Evolutionary conservation across 495 filamentous ascomycete species (phyloP).

Genomic region (Lindgomyces ingoldianus): DNA sequence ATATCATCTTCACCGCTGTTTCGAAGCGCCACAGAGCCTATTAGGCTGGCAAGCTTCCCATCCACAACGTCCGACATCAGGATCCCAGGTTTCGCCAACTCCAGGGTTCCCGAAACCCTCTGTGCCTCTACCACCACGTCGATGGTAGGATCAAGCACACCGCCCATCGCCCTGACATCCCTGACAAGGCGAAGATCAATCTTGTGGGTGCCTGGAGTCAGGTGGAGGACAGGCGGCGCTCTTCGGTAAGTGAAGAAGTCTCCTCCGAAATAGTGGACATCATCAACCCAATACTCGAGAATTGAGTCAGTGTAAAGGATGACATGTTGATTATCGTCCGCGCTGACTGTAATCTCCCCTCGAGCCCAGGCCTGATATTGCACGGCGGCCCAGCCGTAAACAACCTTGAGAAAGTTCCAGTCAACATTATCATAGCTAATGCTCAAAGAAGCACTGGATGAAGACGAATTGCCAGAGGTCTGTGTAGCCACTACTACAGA

Average conservation of each 20-base stretch:
- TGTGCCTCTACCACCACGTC: constrained; percentile 45
- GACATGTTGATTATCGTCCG: constrained; percentile 39
- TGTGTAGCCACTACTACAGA: constrained; percentile 38
- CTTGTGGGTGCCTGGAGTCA: constrained; percentile 53
- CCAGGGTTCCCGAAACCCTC: constrained; percentile 24
- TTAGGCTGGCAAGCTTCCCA: constrained; percentile 49
- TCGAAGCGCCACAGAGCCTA: constrained; percentile 53
- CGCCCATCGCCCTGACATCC: constrained; percentile 58
- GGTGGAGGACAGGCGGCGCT: constrained; percentile 52
- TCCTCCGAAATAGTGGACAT: constrained; percentile 56
- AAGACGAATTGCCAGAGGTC: constrained; percentile 22
- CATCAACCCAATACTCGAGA: constrained; percentile 57
- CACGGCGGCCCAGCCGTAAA: constrained; percentile 62
- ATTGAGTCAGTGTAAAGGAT: constrained; percentile 50
- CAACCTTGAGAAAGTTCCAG: constrained; percentile 53
- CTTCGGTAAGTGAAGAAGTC: constrained; percentile 57
- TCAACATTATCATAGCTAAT: constrained; percentile 54
- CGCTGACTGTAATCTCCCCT: constrained; percentile 49
- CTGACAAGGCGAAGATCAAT: constrained; percentile 57
- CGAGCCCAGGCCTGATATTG: constrained; percentile 64
- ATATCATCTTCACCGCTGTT: constrained; percentile 49
- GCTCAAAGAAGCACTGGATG: constrained; percentile 43
- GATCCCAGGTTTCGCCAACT: constrained; percentile 40
- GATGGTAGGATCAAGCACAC: constrained; percentile 48
- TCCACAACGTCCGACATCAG: constrained; percentile 55